Evolutionary conservation across 257 asterid genomes (phyloP).

Genomic region (Nicotiana paniculata): DNA sequence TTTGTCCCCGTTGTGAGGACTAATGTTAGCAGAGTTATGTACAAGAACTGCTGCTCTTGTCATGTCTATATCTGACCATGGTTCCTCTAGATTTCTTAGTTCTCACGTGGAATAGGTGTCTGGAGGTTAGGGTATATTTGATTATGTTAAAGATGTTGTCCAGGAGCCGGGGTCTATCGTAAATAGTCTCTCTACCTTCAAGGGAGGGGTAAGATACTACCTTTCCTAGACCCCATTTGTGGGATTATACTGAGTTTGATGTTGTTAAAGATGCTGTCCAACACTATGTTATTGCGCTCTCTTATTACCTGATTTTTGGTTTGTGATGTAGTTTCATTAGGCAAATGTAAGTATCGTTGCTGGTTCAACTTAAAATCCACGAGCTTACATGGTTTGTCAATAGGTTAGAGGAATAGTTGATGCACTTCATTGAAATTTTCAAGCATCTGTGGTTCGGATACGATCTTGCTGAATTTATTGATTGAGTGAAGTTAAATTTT

Average conservation of each 20-base stretch:
- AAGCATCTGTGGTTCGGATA: too few species aligned
- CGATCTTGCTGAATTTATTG: not conserved
- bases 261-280: too few species aligned
- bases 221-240: too few species aligned
- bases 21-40: not conserved
- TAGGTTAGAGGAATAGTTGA: not conserved
- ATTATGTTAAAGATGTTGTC: too few species aligned
- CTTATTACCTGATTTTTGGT: too few species aligned
- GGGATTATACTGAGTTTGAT: too few species aligned
- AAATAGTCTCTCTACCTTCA: too few species aligned
- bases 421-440: not conserved
- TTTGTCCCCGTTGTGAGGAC: not conserved
- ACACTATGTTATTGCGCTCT: too few species aligned
- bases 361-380: not conserved
- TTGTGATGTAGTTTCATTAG: not conserved
- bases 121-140: not conserved
- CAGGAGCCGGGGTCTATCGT: too few species aligned
- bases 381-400: not conserved
- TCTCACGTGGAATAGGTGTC: not conserved
- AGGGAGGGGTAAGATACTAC: too few species aligned
- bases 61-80: not conserved
- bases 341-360: not conserved
- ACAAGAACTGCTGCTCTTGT: not conserved
- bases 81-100: not conserved
- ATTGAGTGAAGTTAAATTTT: not conserved